Base-by-base conservation (phyloP, 208 protist species). In the Wallacemonas rigidus region DNA sequence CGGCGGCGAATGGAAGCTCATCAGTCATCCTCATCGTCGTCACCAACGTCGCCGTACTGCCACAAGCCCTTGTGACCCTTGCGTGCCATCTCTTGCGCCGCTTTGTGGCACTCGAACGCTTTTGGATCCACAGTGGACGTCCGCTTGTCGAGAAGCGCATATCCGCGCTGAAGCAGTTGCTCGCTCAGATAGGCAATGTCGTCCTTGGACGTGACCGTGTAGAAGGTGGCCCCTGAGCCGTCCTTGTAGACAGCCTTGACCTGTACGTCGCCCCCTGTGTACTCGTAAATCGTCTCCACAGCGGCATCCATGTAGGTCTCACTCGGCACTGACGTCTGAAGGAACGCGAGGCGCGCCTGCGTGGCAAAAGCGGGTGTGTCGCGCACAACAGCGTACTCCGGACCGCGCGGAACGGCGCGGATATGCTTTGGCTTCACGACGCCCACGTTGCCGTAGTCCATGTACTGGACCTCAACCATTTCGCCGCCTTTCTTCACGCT, bases 401-500 rank as follows among this genome's bases (percentile, higher is more conserved):
- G 81, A 39, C 77, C 81, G n/a, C 74, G 72, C 35, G 91, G 88
- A 41, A 97, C 88, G 17, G 76, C 62, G 54, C 90, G 89, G 38
- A 95, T 45, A 57, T 88, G 71, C 69, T 86, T 85, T 35, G 80
- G 36, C 14, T 71, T 62, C 14, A 93, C 77, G 40, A 76, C 71
- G n/a, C 85, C 81, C 12, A 70, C 81, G 69, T 92, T 97, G 69
- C 93, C 93, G 86, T 91, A 96, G 72, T 97, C 93, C 35, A 96
- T 82, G 75, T 88, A 97, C 55, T 89, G 83, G 63, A 97, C 89
- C 56, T 91, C 84, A 1, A 76, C 77, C 43, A 72, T 74, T 14
- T 54, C 55, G 40, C 83, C 78, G 15, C 70, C 69, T 58, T 86
- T 82, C 26, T 67, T 65, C 9, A 81, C 76, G 51, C 83, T 68